A percentile compares a stretch with the other conserved stretches of the same genome.
Evolutionary conservation across 257 asterid genomes (phyloP).

Genomic region (Solanum ossicruentum): DNA sequence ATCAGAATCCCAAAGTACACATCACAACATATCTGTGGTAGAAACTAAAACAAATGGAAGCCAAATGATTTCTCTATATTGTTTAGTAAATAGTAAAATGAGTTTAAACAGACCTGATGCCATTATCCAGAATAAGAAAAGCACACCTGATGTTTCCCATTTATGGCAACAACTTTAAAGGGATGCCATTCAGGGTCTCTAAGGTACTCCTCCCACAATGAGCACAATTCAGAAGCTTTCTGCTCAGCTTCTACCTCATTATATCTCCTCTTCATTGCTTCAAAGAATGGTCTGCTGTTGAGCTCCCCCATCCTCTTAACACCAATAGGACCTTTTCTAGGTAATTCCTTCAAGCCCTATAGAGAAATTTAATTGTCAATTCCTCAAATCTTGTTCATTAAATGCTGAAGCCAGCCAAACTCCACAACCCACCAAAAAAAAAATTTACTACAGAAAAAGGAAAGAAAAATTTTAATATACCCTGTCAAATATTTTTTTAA

Average conservation of each 20-base stretch:
- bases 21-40: neutral
- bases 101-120: neutral
- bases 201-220: conserved; percentile 90
- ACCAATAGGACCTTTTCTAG: conserved; percentile 29
- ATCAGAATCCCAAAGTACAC: neutral
- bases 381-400: conserved; percentile 2
- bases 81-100: neutral
- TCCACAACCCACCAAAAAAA: neutral
- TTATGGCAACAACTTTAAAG: conserved; percentile 32
- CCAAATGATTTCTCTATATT: neutral
- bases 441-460: neutral
- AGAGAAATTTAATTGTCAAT: conserved; percentile 13
- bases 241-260: conserved; percentile 60
- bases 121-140: neutral
- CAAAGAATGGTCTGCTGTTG: conserved; percentile 38
- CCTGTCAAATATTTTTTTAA: neutral
- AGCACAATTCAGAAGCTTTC: conserved; percentile 69
- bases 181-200: conserved; percentile 97
- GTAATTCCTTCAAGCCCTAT: conserved; percentile 41
- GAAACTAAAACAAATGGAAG: neutral
- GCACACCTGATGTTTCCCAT: conserved; percentile 57
- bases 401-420: neutral
- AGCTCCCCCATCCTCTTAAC: conserved; percentile 76
- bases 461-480: neutral
- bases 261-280: conserved; percentile 51